Conservation (phyloP, 75 land plant species). For the Pseudotsuga menziesii region DNA sequence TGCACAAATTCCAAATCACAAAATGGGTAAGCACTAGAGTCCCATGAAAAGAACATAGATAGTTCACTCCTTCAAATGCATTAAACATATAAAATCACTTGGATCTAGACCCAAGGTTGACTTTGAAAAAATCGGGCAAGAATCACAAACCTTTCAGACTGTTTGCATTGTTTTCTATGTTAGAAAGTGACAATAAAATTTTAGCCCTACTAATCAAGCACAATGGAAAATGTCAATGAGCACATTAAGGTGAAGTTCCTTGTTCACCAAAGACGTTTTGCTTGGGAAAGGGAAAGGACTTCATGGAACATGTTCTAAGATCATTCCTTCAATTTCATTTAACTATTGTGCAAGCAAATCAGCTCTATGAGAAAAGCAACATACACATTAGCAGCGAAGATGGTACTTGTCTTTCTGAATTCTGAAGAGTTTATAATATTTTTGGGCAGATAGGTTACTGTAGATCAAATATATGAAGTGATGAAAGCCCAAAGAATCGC, state of each 20-base stretch:
- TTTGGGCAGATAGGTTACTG: too few species aligned
- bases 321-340: too few species aligned
- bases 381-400: neutral
- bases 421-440: neutral
- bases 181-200: neutral
- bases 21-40: neutral
- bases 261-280: neutral
- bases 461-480: too few species aligned
- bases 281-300: neutral
- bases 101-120: neutral
- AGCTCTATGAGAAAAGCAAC: neutral
- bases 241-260: neutral
- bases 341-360: neutral
- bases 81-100: too few species aligned
- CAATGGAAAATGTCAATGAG: neutral
- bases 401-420: neutral
- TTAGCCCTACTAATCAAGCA: neutral
- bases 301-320: neutral
- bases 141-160: neutral
- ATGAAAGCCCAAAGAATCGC: too few species aligned
- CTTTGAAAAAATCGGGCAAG: neutral
- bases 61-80: neutral
- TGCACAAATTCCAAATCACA: slow-evolving; percentile 19
- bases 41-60: neutral
- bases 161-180: neutral